Base-by-base conservation (phyloP, 768 basidiomycete genomes). In the Leccinum disarticulatum region DNA sequence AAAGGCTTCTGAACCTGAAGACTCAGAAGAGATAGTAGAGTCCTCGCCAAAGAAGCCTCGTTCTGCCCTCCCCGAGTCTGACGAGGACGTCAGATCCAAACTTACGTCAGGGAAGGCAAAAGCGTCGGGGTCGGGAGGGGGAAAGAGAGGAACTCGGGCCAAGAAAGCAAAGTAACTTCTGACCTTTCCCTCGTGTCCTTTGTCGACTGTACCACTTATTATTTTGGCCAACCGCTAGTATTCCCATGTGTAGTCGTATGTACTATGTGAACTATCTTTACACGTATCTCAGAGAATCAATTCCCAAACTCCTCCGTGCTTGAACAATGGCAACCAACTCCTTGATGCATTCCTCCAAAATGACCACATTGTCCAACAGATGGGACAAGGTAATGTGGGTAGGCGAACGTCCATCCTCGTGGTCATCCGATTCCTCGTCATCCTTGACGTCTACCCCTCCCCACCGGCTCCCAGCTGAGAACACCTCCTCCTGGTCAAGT, bases 341-440 rank as follows among this genome's bases (percentile, higher is more conserved):
- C 76, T 98, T 98, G 69, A 98, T 89, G 61, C 88, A 90, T 74
- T 98, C 96, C 74, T 98, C 96, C 62, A 98, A 71, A 43, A 98
- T 87, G 31, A 98, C 94, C 31, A 95, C 89, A 69, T 98, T 98
- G 71, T 98, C 96, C 71, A 98, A 76, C 57, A 98, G 72, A 62
- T 83, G 87, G 49, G 92, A 94, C 55, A 98, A 78, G 8, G 90
- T 93, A 28, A 95, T 81, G 19, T 73, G 79, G 15, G 74, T 71
- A 14, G 70, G 57, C 33, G 71, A 76, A 52, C 65, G 54, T 74
- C 73, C 74, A 9, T 76, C 70, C 15, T 68, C 28, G 64, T 62
- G 14, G 57, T 47, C 41, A 50, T 54, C 58, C 38, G 14, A 43
- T n/a, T 70, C 71, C 31, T 74, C 64, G 8, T 47, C 17, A 33